phyloP scores from a whole-genome alignment of 176 grass and related monocot genomes.

The Thinopyrum elongatum region DNA sequence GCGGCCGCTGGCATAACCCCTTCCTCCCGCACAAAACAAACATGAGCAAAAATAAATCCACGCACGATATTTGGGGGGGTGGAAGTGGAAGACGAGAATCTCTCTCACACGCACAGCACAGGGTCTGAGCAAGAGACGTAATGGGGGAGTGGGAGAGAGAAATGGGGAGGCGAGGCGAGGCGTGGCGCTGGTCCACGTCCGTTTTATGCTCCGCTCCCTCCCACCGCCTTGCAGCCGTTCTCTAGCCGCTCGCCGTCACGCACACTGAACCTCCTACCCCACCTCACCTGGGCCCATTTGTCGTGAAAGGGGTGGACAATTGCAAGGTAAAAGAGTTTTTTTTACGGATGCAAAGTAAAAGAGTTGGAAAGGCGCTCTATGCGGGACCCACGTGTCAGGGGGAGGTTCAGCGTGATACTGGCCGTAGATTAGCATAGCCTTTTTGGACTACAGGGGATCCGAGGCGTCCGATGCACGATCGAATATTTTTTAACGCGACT shows the following conservation, averaged over 20 bases:
- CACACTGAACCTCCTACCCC: background rate
- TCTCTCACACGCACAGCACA: background rate
- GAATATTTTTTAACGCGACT: background rate
- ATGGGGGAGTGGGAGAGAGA: background rate
- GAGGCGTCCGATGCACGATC: background rate
- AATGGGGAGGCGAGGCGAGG: background rate
- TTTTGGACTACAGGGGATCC: background rate
- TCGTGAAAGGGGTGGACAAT: background rate
- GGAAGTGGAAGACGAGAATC: background rate
- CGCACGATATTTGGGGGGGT: background rate
- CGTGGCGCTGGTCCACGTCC: conserved; percentile 21
- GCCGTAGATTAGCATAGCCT: background rate
- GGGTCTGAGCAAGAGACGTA: background rate
- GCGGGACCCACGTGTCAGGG: background rate
- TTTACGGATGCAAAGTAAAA: background rate
- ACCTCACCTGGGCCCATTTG: background rate
- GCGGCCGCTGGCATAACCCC: background rate
- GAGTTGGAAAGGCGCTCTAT: background rate
- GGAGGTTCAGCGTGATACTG: background rate
- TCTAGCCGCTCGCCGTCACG: background rate
- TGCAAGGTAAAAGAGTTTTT: background rate
- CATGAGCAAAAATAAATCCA: background rate
- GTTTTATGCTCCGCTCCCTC: background rate
- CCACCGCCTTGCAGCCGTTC: background rate
- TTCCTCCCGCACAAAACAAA: background rate